A percentile compares a stretch with the other conserved stretches of the same genome.
Conservation (phyloP, 1,284 basidiomycete genomes). For the Tylopilus sp. region DNA sequence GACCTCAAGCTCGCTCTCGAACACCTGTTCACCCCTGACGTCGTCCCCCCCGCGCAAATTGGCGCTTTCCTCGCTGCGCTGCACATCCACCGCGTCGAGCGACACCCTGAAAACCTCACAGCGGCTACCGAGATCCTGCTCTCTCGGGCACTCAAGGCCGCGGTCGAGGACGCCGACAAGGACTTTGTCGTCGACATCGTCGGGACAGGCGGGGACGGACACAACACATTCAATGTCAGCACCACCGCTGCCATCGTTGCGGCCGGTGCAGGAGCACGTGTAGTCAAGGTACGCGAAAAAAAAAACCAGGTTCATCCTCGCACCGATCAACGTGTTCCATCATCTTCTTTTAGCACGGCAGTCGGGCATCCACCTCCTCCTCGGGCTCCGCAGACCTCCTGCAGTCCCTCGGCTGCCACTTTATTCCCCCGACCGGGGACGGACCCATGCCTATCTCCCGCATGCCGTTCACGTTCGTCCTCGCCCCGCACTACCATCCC, state of each 20-base stretch:
- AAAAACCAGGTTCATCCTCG: too few species aligned
- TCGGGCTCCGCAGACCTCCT: conserved; percentile 95
- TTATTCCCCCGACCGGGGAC: conserved; percentile 63
- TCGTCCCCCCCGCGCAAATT: conserved; percentile 65
- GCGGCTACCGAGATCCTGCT: conserved; percentile 75
- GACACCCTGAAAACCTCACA: conserved; percentile 69
- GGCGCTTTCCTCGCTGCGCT: conserved; percentile 83
- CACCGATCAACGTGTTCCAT: too few species aligned
- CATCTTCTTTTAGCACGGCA: conserved; percentile 92
- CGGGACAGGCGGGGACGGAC: conserved; percentile 84
- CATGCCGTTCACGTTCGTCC: conserved; percentile 88
- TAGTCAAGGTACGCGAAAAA: conserved; percentile 74
- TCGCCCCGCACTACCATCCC: conserved; percentile 93
- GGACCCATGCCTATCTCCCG: conserved; percentile 53
- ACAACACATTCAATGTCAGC: conserved; percentile 97
- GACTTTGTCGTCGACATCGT: conserved; percentile 74
- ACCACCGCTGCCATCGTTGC: conserved; percentile 94
- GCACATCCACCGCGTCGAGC: conserved; percentile 73
- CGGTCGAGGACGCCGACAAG: conserved; percentile 51
- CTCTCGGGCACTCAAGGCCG: conserved; percentile 59
- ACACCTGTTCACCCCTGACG: conserved; percentile 68
- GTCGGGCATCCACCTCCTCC: conserved; percentile 88
- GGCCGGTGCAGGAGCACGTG: conserved; percentile 88
- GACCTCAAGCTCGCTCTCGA: conserved; percentile 71
- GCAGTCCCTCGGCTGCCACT: conserved; percentile 79